phyloP scores from a whole-genome alignment of 2,329 filamentous ascomycete genomes.

The Onygenales sp. region DNA sequence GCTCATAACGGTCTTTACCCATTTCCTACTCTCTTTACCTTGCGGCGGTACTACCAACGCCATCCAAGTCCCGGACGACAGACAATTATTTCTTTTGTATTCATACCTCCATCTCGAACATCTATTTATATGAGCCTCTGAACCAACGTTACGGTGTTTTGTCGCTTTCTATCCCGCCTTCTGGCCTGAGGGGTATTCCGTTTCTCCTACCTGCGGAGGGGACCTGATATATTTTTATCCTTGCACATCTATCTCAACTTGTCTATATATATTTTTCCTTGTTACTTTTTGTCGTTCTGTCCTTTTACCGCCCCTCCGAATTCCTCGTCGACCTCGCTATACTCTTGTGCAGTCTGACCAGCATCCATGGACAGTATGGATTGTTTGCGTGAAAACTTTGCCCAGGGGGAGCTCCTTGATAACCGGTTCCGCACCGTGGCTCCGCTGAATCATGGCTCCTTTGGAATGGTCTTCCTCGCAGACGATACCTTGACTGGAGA shows the following conservation, averaged over 20 bases:
- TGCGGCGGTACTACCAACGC: conserved; percentile 8
- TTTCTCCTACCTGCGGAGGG: conserved; percentile 11
- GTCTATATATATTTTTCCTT: conserved; percentile 14
- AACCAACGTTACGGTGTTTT: conserved; percentile 29
- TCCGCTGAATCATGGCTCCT: conserved; percentile 95
- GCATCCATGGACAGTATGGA: conserved; percentile 49
- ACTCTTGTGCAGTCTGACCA: neutral
- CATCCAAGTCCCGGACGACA: conserved; percentile 19
- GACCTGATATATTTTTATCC: conserved; percentile 14
- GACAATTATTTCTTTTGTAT: conserved; percentile 10
- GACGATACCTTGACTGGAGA: conserved; percentile 67
- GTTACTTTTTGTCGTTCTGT: conserved; percentile 18
- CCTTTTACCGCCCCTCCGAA: conserved; percentile 2
- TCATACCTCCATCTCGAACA: conserved; percentile 5
- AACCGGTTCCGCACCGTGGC: conserved; percentile 87
- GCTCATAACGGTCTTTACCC: conserved; percentile 14
- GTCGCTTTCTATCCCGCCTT: conserved; percentile 3
- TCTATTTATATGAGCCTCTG: conserved; percentile 30
- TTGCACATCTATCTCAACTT: conserved; percentile 7
- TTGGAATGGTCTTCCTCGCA: conserved; percentile 96
- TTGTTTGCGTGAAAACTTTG: conserved; percentile 76
- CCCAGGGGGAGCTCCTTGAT: conserved; percentile 68
- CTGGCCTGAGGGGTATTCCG: conserved; percentile 1
- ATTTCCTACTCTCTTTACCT: conserved; percentile 4
- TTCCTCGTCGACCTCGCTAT: neutral